Conservation (phyloP, 257 asterid genomes). For the Nicotiana benthamiana region DNA sequence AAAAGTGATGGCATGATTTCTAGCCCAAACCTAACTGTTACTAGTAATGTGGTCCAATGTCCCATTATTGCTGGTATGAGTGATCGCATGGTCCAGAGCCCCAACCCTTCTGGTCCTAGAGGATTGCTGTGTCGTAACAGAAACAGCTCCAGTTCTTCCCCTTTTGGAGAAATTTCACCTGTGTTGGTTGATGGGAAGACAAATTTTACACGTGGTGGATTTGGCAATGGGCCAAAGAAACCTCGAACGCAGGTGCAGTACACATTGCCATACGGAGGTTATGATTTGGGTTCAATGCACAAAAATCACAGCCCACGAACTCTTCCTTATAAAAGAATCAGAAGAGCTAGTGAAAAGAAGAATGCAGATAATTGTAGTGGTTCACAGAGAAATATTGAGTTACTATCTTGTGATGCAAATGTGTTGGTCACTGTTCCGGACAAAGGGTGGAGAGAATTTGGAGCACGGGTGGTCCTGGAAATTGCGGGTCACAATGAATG, state of each 20-base stretch:
- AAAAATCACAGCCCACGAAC: slow-evolving; percentile 44
- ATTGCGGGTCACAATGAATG: slow-evolving; percentile 77
- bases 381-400: slow-evolving; percentile 52
- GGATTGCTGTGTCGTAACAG: slow-evolving; percentile 34
- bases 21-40: slow-evolving; percentile 33
- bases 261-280: slow-evolving; percentile 63
- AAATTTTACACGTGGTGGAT: slow-evolving; percentile 38
- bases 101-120: slow-evolving; percentile 33
- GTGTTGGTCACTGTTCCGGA: slow-evolving; percentile 64
- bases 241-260: slow-evolving; percentile 92
- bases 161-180: slow-evolving; percentile 46
- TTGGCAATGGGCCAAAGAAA: slow-evolving; percentile 76
- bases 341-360: slow-evolving; percentile 84
- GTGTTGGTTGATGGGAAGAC: slow-evolving; percentile 52
- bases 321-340: slow-evolving; percentile 72
- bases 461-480: slow-evolving; percentile 66
- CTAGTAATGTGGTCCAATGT: slow-evolving; percentile 24
- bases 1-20: slow-evolving; percentile 24
- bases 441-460: slow-evolving; percentile 93
- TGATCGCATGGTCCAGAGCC: slow-evolving; percentile 30
- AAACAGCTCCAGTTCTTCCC: slow-evolving; percentile 45
- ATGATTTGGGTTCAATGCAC: slow-evolving; percentile 41
- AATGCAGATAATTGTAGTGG: slow-evolving; percentile 45
- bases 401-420: slow-evolving; percentile 57
- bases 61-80: slow-evolving; percentile 29